A percentile compares a stretch with the other conserved stretches of the same genome.
Conservation (phyloP, 208 protist species). For the Trypanosomatidae sp. region DNA sequence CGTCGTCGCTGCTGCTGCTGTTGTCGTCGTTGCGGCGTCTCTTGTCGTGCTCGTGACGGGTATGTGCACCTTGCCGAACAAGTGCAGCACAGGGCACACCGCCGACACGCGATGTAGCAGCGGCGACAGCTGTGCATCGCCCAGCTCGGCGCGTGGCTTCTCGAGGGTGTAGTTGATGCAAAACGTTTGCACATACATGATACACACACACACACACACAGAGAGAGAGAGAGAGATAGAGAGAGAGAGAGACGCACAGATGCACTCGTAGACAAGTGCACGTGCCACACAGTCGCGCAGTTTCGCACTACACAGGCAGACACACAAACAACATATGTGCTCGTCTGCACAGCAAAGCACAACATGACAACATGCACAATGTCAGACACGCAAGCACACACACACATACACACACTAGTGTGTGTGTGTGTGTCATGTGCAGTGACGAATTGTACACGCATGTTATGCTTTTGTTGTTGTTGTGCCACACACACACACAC, state of each 20-base stretch:
- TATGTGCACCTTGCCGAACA: slow-evolving; percentile 52
- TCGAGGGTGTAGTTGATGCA: slow-evolving; percentile 36
- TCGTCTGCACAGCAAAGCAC: not conserved
- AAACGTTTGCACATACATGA: slow-evolving; percentile 47
- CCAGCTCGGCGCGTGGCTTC: slow-evolving; percentile 27
- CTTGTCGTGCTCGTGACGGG: not conserved
- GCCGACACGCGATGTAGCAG: slow-evolving; percentile 40
- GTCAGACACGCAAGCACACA: not conserved
- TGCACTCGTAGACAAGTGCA: too few species aligned
- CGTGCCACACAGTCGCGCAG: not conserved
- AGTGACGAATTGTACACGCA: too few species aligned
- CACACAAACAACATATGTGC: not conserved
- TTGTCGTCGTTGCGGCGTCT: not conserved
- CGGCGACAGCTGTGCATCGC: slow-evolving; percentile 33
- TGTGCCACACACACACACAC: too few species aligned
- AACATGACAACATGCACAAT: not conserved
- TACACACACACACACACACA: not conserved
- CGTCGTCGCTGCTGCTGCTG: not conserved
- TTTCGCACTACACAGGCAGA: not conserved
- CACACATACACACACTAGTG: too few species aligned
- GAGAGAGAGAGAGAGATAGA: too few species aligned
- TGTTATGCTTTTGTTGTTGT: too few species aligned
- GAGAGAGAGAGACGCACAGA: too few species aligned
- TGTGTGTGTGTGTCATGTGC: too few species aligned
- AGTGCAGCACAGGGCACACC: slow-evolving; percentile 46